Percentiles rank a stretch among this genome's conserved stretches.
These are phyloP conservation scores for Ascochyta lentis DNA, from an alignment of 2,329 filamentous ascomycete species.

Conservation along the genomic window DNA sequence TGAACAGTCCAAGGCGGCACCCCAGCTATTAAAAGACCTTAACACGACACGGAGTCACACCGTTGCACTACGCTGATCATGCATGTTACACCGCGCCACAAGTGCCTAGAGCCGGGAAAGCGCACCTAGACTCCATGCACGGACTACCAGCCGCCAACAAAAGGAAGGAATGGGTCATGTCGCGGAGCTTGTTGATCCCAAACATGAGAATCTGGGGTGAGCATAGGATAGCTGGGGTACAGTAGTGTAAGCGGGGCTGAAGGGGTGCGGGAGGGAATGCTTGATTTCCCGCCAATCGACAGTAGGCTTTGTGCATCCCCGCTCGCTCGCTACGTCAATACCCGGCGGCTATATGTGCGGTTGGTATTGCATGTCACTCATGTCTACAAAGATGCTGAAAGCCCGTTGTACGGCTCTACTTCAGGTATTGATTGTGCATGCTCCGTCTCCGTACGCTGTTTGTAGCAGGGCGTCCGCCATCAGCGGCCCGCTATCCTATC, in stretches of 20 bases:
- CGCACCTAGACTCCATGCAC: slow-evolving; percentile 34
- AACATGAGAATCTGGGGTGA: slow-evolving; percentile 23
- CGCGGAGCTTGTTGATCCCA: slow-evolving; percentile 19
- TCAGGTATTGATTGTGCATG: background rate
- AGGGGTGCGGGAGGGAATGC: slow-evolving; percentile 15
- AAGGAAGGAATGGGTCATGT: slow-evolving; percentile 12
- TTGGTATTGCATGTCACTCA: background rate
- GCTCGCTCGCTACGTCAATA: slow-evolving; percentile 2
- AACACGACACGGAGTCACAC: slow-evolving; percentile 1
- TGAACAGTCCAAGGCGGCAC: background rate
- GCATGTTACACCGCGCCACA: slow-evolving; percentile 16
- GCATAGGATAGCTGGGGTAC: slow-evolving; percentile 26
- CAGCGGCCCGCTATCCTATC: slow-evolving; percentile 22
- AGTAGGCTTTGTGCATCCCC: background rate
- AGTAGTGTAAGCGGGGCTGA: slow-evolving; percentile 26
- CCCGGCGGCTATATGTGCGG: slow-evolving; percentile 10
- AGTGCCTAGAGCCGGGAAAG: slow-evolving; percentile 26
- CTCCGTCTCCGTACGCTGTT: slow-evolving; percentile 9
- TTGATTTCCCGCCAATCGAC: slow-evolving; percentile 35
- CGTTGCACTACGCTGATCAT: slow-evolving; percentile 20
- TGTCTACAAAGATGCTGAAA: background rate
- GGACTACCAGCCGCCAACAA: background rate
- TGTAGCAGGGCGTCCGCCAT: slow-evolving; percentile 5
- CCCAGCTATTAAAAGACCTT: slow-evolving; percentile 3
- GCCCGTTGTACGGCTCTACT: background rate